Conservation (phyloP, 257 asterid genomes). For the Buddleja alternifolia region DNA sequence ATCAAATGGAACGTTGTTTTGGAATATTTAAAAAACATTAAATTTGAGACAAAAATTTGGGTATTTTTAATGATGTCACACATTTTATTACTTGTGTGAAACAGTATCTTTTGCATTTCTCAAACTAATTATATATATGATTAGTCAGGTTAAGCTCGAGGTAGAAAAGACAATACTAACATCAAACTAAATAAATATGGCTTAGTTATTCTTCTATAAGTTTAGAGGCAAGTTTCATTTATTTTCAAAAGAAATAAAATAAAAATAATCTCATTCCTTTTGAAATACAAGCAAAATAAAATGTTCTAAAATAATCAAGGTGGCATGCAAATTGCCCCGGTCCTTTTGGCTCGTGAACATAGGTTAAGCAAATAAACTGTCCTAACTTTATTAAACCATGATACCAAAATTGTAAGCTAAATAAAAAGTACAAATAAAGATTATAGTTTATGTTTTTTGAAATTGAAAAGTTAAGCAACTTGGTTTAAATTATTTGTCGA, state of each 20-base stretch:
- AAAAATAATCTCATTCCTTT: not conserved
- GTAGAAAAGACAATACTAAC: too few species aligned
- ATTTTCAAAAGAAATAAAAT: not conserved
- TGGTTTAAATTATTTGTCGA: conserved; percentile 11
- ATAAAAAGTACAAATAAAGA: not conserved
- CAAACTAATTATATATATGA: too few species aligned
- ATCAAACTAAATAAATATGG: too few species aligned
- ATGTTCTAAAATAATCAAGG: conserved; percentile 15
- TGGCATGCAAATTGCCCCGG: not conserved
- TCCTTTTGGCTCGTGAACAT: conserved; percentile 23
- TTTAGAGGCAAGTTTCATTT: not conserved
- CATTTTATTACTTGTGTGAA: too few species aligned
- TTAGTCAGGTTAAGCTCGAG: too few species aligned
- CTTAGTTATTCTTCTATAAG: too few species aligned
- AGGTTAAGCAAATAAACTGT: conserved; percentile 1
- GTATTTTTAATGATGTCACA: too few species aligned
- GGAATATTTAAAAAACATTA: too few species aligned
- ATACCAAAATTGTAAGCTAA: conserved; percentile 6
- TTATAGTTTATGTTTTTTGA: not conserved
- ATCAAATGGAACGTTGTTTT: too few species aligned
- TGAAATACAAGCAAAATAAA: too few species aligned
- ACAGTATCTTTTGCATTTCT: too few species aligned
- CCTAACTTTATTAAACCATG: conserved; percentile 32
- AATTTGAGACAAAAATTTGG: too few species aligned
- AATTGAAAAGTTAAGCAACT: conserved; percentile 5